These are phyloP conservation scores for Penicillium steckii DNA, from an alignment of 495 filamentous ascomycete species.

Conservation along the genomic window DNA sequence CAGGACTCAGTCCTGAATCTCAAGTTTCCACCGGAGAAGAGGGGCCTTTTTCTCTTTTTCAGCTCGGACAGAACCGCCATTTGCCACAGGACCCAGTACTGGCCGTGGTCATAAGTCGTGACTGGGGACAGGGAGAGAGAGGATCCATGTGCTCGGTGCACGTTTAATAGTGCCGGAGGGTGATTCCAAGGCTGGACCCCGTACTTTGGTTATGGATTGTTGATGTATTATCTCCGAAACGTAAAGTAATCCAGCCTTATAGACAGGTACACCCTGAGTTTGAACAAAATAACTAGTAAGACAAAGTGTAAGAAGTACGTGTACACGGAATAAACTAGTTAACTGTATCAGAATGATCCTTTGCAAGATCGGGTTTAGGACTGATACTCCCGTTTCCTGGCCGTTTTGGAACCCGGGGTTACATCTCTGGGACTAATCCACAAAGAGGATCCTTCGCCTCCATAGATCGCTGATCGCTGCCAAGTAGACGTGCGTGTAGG, in stretches of 20 bases:
- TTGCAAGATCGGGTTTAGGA: background rate
- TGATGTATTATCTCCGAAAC: too few relatives aligned
- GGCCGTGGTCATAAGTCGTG: constrained; percentile 17
- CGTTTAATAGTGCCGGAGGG: background rate
- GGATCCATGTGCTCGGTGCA: constrained; percentile 7
- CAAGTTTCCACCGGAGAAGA: background rate
- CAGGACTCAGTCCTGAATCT: background rate
- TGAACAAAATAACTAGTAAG: too few relatives aligned
- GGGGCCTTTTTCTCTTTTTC: constrained; percentile 4
- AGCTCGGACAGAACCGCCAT: constrained; percentile 21
- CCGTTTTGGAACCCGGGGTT: constrained; percentile 8
- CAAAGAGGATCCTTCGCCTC: constrained; percentile 5
- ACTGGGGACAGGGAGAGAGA: background rate
- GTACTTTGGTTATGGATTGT: too few relatives aligned
- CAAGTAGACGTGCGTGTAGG: background rate
- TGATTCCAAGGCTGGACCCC: background rate
- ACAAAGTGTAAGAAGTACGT: background rate
- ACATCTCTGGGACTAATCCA: constrained; percentile 8
- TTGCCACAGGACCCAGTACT: constrained; percentile 19
- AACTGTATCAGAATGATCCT: background rate
- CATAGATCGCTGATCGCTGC: constrained; percentile 14
- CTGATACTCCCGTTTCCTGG: constrained; percentile 1
- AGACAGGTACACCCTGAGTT: background rate
- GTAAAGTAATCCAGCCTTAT: background rate
- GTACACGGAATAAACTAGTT: background rate